Evolutionary conservation across 2,329 filamentous ascomycete genomes (phyloP).

Genomic region (Fusarium verticillioides): DNA sequence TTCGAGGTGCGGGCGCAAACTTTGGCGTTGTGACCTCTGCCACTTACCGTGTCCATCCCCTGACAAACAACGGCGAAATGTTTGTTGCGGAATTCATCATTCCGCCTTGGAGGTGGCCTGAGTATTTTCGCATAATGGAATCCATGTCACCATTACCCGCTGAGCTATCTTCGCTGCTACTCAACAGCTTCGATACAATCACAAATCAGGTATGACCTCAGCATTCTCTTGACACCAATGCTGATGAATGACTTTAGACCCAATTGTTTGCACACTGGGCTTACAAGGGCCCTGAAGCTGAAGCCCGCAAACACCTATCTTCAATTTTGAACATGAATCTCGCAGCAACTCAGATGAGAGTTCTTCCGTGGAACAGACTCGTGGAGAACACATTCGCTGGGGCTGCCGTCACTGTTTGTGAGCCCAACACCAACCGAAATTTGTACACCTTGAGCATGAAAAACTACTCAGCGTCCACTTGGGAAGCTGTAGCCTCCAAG

Average conservation of each 20-base stretch:
- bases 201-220: neutral
- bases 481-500: neutral
- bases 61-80: neutral
- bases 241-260: neutral
- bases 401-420: neutral
- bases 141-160: neutral
- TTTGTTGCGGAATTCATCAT: neutral
- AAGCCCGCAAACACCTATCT: accelerated
- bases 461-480: neutral
- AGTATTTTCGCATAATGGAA: neutral
- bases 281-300: neutral
- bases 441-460: neutral
- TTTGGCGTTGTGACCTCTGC: neutral
- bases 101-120: accelerated
- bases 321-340: neutral
- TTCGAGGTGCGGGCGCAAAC: neutral
- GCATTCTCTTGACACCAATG: accelerated
- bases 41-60: neutral
- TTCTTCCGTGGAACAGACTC: accelerated
- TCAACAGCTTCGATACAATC: neutral
- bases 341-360: neutral
- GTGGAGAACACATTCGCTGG: neutral
- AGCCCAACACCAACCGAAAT: neutral
- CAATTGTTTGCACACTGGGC: neutral
- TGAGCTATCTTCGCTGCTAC: neutral